Conservation (phyloP, 768 basidiomycete genomes). For the Pulveroboletus sp. region DNA sequence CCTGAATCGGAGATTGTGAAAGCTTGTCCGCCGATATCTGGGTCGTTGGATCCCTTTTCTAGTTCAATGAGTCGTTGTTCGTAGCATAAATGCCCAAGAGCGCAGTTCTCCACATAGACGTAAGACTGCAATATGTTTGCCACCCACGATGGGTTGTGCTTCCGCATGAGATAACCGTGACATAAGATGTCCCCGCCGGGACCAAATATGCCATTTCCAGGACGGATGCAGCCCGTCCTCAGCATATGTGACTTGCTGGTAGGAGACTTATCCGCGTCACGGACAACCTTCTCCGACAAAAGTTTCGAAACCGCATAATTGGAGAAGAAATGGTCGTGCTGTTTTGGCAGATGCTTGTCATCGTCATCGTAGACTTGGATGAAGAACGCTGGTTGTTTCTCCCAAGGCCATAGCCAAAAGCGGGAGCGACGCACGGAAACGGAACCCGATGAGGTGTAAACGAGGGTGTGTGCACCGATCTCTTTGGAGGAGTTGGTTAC, state of each 20-base stretch:
- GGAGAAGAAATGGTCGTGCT: conserved; percentile 65
- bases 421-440: conserved; percentile 53
- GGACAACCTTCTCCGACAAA: conserved; percentile 49
- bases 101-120: conserved; percentile 73
- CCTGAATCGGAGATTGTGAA: conserved; percentile 67
- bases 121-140: conserved; percentile 56
- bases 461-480: conserved; percentile 51
- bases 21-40: conserved; percentile 71
- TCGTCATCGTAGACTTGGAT: conserved; percentile 66
- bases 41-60: conserved; percentile 37
- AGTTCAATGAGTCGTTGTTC: conserved; percentile 65
- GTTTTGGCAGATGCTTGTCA: conserved; percentile 46
- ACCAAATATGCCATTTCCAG: conserved; percentile 74
- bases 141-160: conserved; percentile 62
- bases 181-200: conserved; percentile 70
- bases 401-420: conserved; percentile 76
- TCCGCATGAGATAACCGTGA: conserved; percentile 58
- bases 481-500: conserved; percentile 54
- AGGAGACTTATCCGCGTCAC: conserved; percentile 37
- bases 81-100: conserved; percentile 67
- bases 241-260: conserved; percentile 34
- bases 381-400: conserved; percentile 50
- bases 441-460: conserved; percentile 75
- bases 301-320: conserved; percentile 72
- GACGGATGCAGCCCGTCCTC: conserved; percentile 72